phyloP scores from a whole-genome alignment of 805 yeast genomes.

The Ogataea allantospora region DNA sequence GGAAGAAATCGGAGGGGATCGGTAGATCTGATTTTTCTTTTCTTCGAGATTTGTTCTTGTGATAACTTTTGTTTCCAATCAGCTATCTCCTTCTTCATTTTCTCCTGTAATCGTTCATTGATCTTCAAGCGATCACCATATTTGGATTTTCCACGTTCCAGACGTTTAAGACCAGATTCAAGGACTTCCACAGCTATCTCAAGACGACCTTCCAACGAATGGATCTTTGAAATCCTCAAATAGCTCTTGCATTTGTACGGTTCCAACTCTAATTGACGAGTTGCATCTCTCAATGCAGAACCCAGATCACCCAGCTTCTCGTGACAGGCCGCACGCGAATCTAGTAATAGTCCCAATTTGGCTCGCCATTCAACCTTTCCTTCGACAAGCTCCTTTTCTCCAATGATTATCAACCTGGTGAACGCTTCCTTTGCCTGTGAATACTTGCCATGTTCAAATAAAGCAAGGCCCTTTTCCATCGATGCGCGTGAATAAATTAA shows the following conservation, averaged over 20 bases:
- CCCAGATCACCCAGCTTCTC: conserved; percentile 38
- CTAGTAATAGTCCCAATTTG: conserved; percentile 28
- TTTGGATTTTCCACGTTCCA: conserved; percentile 34
- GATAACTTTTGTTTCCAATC: conserved; percentile 3
- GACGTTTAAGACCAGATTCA: conserved; percentile 38
- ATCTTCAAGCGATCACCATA: conserved; percentile 28
- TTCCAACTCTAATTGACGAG: conserved; percentile 34
- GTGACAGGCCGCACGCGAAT: conserved; percentile 49
- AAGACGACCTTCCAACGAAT: conserved; percentile 25
- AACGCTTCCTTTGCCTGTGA: conserved; percentile 24
- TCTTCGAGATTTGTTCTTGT: background rate
- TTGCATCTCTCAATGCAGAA: conserved; percentile 40
- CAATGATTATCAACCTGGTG: conserved; percentile 18
- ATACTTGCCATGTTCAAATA: conserved; percentile 21
- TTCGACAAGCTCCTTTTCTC: conserved; percentile 9
- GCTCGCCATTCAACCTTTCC: conserved; percentile 8
- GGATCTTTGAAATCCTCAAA: conserved; percentile 42
- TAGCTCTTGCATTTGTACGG: conserved; percentile 52
- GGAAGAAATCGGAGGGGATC: conserved; percentile 29
- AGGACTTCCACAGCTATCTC: conserved; percentile 37
- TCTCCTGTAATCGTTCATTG: conserved; percentile 34
- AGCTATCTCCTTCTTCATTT: conserved; percentile 20
- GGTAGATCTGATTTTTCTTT: conserved; percentile 5
- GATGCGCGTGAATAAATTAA: background rate
- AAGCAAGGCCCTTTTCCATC: conserved; percentile 18